Conservation (phyloP, 371 early-diverging fungal species). For the Massospora cicadina region DNA sequence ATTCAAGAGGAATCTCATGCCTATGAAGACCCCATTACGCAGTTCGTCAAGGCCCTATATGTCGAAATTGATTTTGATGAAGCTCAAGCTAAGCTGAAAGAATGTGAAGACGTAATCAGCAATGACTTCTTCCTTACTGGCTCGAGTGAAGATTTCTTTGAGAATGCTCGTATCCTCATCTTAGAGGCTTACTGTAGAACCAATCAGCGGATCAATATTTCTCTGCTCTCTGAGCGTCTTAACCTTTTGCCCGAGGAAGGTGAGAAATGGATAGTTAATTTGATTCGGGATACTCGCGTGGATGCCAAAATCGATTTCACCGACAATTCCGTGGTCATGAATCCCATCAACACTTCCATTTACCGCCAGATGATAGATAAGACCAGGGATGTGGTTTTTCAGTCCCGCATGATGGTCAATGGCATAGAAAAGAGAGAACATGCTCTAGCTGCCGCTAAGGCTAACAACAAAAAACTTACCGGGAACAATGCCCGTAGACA, state of each 20-base stretch:
- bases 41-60: slow-evolving; percentile 77
- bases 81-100: slow-evolving; percentile 72
- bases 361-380: slow-evolving; percentile 90
- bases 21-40: slow-evolving; percentile 75
- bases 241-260: slow-evolving; percentile 77
- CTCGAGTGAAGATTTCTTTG: slow-evolving; percentile 73
- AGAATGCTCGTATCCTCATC: slow-evolving; percentile 78
- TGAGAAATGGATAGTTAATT: slow-evolving; percentile 92
- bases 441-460: slow-evolving; percentile 7
- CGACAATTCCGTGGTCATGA: slow-evolving; percentile 81
- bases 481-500: background rate
- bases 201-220: slow-evolving; percentile 81
- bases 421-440: slow-evolving; percentile 74
- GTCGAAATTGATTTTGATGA: slow-evolving; percentile 83
- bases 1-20: slow-evolving; percentile 67
- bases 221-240: slow-evolving; percentile 57
- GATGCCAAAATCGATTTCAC: slow-evolving; percentile 87
- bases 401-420: slow-evolving; percentile 70
- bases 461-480: background rate
- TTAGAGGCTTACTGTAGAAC: slow-evolving; percentile 91
- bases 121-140: slow-evolving; percentile 79
- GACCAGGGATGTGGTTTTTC: slow-evolving; percentile 72
- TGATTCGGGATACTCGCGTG: slow-evolving; percentile 83
- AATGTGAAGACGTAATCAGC: slow-evolving; percentile 66
- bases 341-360: slow-evolving; percentile 59